Evolutionary conservation across 441 rosid species (phyloP), one percentile per base, ranked within the genome.

Genomic region (Erodium trifolium): DNA sequence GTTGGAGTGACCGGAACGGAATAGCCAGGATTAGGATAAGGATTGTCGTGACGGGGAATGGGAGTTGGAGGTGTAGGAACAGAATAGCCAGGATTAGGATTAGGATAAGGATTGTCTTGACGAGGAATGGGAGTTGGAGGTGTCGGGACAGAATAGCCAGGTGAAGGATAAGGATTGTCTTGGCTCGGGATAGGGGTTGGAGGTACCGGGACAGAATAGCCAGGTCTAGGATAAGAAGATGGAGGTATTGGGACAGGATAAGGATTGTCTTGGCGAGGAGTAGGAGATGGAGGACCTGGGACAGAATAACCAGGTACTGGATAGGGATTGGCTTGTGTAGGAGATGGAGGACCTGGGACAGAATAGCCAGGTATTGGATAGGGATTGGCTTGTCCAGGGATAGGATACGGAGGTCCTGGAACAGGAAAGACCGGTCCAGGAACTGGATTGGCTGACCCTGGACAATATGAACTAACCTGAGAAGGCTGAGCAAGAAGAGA

Each of bases 401-500:
- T 67, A 10, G 72, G 75, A 18, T 51, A 13, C 17, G 68, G 69
- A 0, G 80, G 73, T 3, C 18, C 59, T 3, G 59, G 59, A 18
- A 75, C 68, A 17, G 82, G 68, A 2, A 66, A 57, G 34, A 9
- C 63, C 0, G 63, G 65, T 35, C 68, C 55, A 11, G 76, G 72
- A 19, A 67, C 62, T 0, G 87, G 82, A 13, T 39, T 72, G 1
- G 75, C 63, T 49, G 94, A 74, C 29, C 12, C 81, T 2, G 89
- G 88, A 75, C 97, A 91, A 78, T 78, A 86, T 16, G 96, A 75
- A 88, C 82, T 75, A 9, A 93, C 92, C 65, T 78, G 80, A 66
- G 78, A 60, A 17, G 99, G 99, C 78, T 91, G 86, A 68, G 99
- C 71, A 29, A 89, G 86, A 82, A 91, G 80, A 3, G 90, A 70